A percentile compares a stretch with the other conserved stretches of the same genome.
Evolutionary conservation across 2,329 filamentous ascomycete species (phyloP).

Genomic region (Colletotrichum sp.): DNA sequence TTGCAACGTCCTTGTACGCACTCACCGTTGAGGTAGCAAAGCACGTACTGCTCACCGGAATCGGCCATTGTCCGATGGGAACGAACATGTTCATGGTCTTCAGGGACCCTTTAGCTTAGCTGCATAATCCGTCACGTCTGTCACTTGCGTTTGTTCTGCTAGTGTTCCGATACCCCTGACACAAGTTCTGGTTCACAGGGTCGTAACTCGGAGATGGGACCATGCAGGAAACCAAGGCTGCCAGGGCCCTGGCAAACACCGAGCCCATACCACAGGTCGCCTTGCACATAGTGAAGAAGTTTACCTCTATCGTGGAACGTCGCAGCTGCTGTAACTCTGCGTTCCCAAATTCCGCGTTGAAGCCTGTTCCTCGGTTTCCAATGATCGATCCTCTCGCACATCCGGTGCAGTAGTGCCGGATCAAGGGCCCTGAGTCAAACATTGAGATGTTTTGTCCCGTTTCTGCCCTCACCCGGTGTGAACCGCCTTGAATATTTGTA

Average conservation of each 20-base stretch:
- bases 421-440: neutral
- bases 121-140: neutral
- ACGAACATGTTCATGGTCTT: neutral
- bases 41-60: neutral
- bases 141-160: neutral
- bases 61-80: neutral
- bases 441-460: neutral
- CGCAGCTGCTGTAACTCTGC: neutral
- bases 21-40: neutral
- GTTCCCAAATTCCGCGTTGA: neutral
- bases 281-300: neutral
- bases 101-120: neutral
- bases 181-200: neutral
- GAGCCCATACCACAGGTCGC: neutral
- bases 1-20: neutral
- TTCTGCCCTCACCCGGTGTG: neutral
- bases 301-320: neutral
- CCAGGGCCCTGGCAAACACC: neutral
- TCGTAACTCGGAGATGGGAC: slow-evolving; percentile 2
- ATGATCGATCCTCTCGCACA: neutral
- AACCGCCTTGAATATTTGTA: neutral
- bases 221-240: neutral
- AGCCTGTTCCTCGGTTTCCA: neutral
- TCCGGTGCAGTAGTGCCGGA: neutral
- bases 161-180: neutral